Evolutionary conservation across 345 rosid genomes (phyloP).

Genomic region (Arabis hirsuta): DNA sequence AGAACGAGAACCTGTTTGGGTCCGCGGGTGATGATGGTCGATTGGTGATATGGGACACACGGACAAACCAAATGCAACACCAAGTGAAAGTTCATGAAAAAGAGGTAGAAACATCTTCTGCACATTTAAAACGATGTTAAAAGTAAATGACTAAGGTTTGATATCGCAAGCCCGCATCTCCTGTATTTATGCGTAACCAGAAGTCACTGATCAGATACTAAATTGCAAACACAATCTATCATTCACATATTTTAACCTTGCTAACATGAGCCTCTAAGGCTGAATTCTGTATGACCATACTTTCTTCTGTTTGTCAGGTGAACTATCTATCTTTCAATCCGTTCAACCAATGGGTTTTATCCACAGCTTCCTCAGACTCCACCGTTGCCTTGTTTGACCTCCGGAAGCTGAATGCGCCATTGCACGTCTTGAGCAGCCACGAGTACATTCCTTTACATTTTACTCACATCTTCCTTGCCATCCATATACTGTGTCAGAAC

Average conservation of each 20-base stretch:
- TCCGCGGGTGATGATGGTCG: conserved; percentile 89
- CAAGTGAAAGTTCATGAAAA: conserved; percentile 77
- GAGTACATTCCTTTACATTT: conserved; percentile 50
- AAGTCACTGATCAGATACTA: background rate
- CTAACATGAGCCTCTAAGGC: background rate
- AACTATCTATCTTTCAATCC: conserved; percentile 88
- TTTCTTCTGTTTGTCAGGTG: conserved; percentile 50
- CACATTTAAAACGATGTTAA: too few species aligned
- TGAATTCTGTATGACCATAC: conserved; percentile 10
- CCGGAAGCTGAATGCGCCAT: conserved; percentile 66
- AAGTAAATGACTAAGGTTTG: background rate
- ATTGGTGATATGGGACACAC: conserved; percentile 84
- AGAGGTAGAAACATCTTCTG: conserved; percentile 58
- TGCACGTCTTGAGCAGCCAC: conserved; percentile 78
- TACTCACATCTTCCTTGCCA: background rate
- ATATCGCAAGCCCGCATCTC: background rate
- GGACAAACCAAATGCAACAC: conserved; percentile 71
- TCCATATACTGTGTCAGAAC: background rate
- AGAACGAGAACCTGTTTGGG: conserved; percentile 80
- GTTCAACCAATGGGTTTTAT: conserved; percentile 80
- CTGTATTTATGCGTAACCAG: background rate
- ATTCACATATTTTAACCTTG: background rate
- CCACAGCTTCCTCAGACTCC: conserved; percentile 91
- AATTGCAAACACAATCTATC: background rate
- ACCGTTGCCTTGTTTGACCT: conserved; percentile 82